phyloP scores from a whole-genome alignment of 2,329 filamentous ascomycete genomes.

The Davidsoniella neocaledoniae region DNA sequence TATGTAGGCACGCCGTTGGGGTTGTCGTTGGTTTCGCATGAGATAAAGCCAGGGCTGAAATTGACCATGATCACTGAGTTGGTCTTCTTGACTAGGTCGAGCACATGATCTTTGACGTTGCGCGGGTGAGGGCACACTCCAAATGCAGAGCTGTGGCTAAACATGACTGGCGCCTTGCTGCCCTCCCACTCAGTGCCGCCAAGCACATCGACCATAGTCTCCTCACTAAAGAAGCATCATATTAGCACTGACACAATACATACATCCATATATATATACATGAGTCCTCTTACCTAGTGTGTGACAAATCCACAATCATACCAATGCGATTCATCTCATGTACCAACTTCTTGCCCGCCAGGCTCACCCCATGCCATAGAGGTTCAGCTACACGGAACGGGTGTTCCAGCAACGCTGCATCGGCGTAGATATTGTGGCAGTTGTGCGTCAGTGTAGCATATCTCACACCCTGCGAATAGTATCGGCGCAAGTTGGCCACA shows the following conservation, averaged over 20 bases:
- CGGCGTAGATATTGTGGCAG: conserved; percentile 79
- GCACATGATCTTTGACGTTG: conserved; percentile 74
- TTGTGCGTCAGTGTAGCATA: conserved; percentile 88
- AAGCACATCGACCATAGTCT: conserved; percentile 76
- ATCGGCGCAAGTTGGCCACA: conserved; percentile 56
- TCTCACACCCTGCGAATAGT: conserved; percentile 61
- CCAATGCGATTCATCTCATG: conserved; percentile 87
- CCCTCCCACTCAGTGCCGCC: conserved; percentile 47
- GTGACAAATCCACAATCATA: conserved; percentile 82
- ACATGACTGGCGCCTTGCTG: conserved; percentile 69
- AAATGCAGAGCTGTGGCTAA: conserved; percentile 72
- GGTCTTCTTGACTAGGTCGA: conserved; percentile 56
- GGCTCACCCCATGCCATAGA: conserved; percentile 55
- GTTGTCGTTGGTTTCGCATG: conserved; percentile 45
- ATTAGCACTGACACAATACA: background rate
- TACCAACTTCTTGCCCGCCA: conserved; percentile 50
- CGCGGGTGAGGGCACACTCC: conserved; percentile 72
- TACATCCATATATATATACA: no score
- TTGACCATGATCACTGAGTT: conserved; percentile 82
- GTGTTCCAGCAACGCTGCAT: conserved; percentile 53
- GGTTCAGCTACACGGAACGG: conserved; percentile 36
- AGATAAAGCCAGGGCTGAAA: conserved; percentile 68
- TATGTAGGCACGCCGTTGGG: conserved; percentile 50
- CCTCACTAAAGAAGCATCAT: conserved; percentile 28
- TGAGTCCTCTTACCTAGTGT: conserved; percentile 29